phyloP scores from a whole-genome alignment of 331 rosid species.

The Erythrophleum ivorense region DNA sequence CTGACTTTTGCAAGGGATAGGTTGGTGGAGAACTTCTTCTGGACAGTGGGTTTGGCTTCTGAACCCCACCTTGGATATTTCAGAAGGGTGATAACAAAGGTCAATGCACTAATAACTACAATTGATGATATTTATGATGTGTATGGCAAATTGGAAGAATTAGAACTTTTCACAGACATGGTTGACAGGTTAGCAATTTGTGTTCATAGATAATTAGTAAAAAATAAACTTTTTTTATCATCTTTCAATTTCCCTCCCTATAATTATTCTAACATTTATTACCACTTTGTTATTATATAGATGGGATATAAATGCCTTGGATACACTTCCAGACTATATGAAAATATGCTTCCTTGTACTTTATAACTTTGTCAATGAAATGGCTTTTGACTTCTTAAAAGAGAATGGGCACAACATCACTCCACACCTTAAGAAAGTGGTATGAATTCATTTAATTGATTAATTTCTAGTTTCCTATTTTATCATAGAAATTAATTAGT shows the following conservation, averaged over 20 bases:
- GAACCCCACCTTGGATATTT: background rate
- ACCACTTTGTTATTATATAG: background rate
- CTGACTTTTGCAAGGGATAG: conserved; percentile 13
- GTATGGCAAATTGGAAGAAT: background rate
- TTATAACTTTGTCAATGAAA: background rate
- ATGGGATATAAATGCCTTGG: background rate
- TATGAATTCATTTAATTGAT: background rate
- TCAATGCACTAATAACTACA: background rate
- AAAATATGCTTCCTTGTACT: conserved; percentile 7
- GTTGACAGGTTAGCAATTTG: background rate
- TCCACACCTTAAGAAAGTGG: background rate
- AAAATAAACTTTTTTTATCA: too few relatives aligned
- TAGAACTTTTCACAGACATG: background rate
- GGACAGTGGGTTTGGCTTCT: background rate
- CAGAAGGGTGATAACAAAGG: background rate
- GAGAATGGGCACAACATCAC: background rate
- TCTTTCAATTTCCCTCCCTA: background rate
- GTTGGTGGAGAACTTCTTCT: background rate
- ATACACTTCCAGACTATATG: background rate
- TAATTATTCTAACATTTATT: background rate
- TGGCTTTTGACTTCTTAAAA: background rate
- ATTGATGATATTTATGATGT: background rate
- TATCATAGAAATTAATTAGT: background rate
- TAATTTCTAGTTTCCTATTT: background rate
- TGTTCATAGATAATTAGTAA: background rate